Conservation (phyloP, 805 yeast genomes). For the Candida glaebosa region DNA sequence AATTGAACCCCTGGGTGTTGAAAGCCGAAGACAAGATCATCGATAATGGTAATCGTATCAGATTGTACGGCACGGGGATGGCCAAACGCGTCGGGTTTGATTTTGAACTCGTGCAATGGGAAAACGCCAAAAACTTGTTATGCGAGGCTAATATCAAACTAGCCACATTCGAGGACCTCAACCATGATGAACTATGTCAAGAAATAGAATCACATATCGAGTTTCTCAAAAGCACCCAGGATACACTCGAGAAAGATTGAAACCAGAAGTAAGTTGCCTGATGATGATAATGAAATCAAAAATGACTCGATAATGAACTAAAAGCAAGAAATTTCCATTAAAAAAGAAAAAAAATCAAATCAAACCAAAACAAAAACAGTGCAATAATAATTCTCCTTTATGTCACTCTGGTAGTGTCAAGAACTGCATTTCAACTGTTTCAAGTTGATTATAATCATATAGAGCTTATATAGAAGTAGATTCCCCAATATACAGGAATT, state of each 20-base stretch:
- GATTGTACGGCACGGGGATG: slow-evolving; percentile 60
- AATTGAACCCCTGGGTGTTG: slow-evolving; percentile 58
- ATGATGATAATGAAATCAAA: no score
- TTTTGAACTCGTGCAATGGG: slow-evolving; percentile 59
- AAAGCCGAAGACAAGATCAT: slow-evolving; percentile 39
- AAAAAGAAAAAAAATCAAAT: no score
- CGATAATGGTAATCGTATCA: slow-evolving; percentile 43
- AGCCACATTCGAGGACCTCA: slow-evolving; percentile 40
- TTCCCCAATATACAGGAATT: no score
- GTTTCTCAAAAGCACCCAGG: slow-evolving; percentile 29
- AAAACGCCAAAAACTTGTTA: slow-evolving; percentile 49
- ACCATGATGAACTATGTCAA: slow-evolving; percentile 41
- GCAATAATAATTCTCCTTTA: not conserved
- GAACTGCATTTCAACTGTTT: not conserved
- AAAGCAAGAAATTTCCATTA: no score
- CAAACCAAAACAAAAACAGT: no score
- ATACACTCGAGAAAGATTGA: slow-evolving; percentile 1
- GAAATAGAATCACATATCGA: slow-evolving; percentile 48
- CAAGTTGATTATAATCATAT: not conserved
- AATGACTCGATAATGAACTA: no score
- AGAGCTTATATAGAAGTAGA: slow-evolving; percentile 1
- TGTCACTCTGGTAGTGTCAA: slow-evolving; percentile 1
- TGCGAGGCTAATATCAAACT: slow-evolving; percentile 49
- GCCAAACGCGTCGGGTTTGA: slow-evolving; percentile 50
- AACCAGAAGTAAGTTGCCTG: no score